Base-by-base conservation (phyloP, 2,329 filamentous ascomycete species). In the Pseudogymnoascus sp. region DNA sequence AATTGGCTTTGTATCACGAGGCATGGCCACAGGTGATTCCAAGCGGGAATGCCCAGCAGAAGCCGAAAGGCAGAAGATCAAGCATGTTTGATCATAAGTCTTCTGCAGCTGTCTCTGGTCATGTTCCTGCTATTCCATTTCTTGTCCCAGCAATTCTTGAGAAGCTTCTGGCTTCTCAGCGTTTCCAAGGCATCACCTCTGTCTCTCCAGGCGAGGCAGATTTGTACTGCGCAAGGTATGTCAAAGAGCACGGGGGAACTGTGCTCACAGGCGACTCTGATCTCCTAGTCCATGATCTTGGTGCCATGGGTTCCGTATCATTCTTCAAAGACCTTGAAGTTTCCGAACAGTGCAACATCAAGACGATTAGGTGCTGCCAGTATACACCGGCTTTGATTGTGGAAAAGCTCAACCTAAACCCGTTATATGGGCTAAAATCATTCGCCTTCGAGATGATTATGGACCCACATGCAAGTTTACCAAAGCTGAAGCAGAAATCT, bases 191-290 rank as follows among this genome's bases (percentile, higher is more conserved):
- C 64, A 70, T 79, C 49, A 78, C 77, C 7, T 75, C 78, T 23
- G 79, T 94, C 11, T 87, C 96, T 0, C 86, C 91, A 0, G 92
- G 90, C 0, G 93, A 97, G 74, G 93, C 93, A 1, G 93, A 97
- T 71, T 75, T 80, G 23, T 94, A 85, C 75, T 96, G 92, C 72
- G 91, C 91, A 2, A 75, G 80, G 12, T 79, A 85, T 61, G 80
- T 90, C 6, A 78, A 78, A n/a, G 65, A 76, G 2, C 71, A 78
- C 31, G 78, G 80, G 1, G 84, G 83, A 0, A 77, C 78, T 1
- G 81, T 91, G 12, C 74, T 97, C 6, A 95, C 91, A 0, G 87
- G 85, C n/a, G 93, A 97, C 69, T 95, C 92, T 0, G 93, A 97
- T 70, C 79, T 97, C 7, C 77, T 96, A 0, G 80, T 93, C 0